phyloP scores from a whole-genome alignment of 305 asterid genomes.

The Fraxinus angustifolia region DNA sequence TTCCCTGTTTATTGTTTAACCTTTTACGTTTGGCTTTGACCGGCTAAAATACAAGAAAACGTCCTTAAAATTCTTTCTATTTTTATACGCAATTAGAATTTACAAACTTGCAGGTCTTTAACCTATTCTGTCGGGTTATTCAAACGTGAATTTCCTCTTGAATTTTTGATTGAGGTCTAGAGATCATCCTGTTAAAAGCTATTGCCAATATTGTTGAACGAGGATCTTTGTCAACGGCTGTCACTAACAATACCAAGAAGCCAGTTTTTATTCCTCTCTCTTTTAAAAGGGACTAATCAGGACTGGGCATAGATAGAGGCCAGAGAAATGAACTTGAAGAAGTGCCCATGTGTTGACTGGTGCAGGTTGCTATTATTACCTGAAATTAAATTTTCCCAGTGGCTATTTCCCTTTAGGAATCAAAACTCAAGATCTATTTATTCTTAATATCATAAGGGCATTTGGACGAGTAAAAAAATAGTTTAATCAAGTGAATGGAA shows the following conservation, averaged over 20 bases:
- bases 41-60: neutral
- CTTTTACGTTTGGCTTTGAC: neutral
- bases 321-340: neutral
- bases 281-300: neutral
- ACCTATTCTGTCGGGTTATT: neutral
- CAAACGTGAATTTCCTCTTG: neutral
- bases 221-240: neutral
- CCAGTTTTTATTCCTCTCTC: neutral
- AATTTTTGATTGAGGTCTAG: neutral
- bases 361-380: neutral
- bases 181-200: neutral
- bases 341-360: neutral
- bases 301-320: neutral
- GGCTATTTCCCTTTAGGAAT: neutral
- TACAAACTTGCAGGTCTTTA: neutral
- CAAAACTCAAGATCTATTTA: neutral
- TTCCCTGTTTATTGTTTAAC: neutral
- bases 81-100: neutral
- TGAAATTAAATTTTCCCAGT: neutral
- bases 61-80: neutral
- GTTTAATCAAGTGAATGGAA: neutral
- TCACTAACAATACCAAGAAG: neutral
- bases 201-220: neutral
- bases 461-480: neutral
- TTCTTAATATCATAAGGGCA: conserved; percentile 2